Evolutionary conservation across 768 basidiomycete genomes (phyloP).

Genomic region (Leccinum fibrillosum): DNA sequence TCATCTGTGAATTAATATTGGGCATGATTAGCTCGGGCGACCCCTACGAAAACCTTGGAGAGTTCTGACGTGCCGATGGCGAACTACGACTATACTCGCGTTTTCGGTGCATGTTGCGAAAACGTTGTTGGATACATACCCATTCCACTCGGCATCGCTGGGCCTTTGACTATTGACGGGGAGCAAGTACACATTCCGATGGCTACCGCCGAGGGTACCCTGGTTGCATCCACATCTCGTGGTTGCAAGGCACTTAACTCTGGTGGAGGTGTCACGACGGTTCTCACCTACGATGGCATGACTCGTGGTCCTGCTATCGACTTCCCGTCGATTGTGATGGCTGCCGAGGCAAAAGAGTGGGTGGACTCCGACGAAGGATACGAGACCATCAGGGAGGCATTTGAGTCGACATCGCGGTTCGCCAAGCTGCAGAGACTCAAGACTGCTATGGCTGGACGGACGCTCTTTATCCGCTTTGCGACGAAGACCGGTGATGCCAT

Average conservation of each 20-base stretch:
- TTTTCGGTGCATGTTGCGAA: slow-evolving; percentile 97
- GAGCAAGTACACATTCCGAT: slow-evolving; percentile 87
- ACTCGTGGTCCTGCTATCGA: slow-evolving; percentile 97
- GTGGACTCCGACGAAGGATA: slow-evolving; percentile 82
- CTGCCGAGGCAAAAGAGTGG: slow-evolving; percentile 86
- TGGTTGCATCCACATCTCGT: slow-evolving; percentile 95
- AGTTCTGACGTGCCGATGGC: too few relatives aligned
- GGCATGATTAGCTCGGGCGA: too few relatives aligned
- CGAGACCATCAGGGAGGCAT: slow-evolving; percentile 71
- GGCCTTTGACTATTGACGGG: slow-evolving; percentile 91
- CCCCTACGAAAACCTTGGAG: too few relatives aligned
- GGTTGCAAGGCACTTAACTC: slow-evolving; percentile 98
- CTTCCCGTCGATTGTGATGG: slow-evolving; percentile 77
- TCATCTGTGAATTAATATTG: too few relatives aligned
- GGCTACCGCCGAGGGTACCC: slow-evolving; percentile 98
- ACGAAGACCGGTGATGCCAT: slow-evolving; percentile 97
- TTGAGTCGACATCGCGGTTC: slow-evolving; percentile 94
- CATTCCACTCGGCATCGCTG: slow-evolving; percentile 86
- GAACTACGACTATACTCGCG: slow-evolving; percentile 90
- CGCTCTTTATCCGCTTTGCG: slow-evolving; percentile 89
- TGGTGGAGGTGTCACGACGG: slow-evolving; percentile 53
- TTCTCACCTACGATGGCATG: slow-evolving; percentile 93
- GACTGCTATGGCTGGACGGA: slow-evolving; percentile 89
- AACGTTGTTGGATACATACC: slow-evolving; percentile 98
- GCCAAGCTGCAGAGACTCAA: slow-evolving; percentile 84